Percentiles rank a stretch among this genome's conserved stretches.
Conservation (phyloP, 2,329 filamentous ascomycete genomes). For the Xylariales sp. region DNA sequence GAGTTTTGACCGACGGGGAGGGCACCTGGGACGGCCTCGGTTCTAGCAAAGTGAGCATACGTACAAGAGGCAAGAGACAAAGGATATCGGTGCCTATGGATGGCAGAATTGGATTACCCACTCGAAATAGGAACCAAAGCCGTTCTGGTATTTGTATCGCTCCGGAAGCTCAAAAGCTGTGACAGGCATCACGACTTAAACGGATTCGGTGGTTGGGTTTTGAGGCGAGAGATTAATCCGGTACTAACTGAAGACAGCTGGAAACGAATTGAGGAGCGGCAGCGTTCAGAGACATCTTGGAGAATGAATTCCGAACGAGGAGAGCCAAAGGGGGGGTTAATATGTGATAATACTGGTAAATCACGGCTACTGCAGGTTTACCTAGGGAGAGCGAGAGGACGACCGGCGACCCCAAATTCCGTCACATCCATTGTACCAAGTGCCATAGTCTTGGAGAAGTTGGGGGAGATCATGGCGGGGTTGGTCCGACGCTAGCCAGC, state of each 20-base stretch:
- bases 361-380: slow-evolving; percentile 36
- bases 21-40: slow-evolving; percentile 74
- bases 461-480: slow-evolving; percentile 26
- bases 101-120: slow-evolving; percentile 52
- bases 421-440: slow-evolving; percentile 8
- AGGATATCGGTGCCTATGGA: neutral
- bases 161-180: slow-evolving; percentile 52
- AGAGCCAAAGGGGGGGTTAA: slow-evolving; percentile 5
- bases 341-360: slow-evolving; percentile 18
- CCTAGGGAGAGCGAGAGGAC: slow-evolving; percentile 1
- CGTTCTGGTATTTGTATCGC: slow-evolving; percentile 73
- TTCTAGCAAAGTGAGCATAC: slow-evolving; percentile 33
- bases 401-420: slow-evolving; percentile 22
- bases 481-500: slow-evolving; percentile 34
- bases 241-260: neutral
- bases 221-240: slow-evolving; percentile 9
- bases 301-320: neutral
- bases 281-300: slow-evolving; percentile 10
- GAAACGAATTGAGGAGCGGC: neutral
- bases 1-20: slow-evolving; percentile 76
- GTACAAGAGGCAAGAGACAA: too few relatives aligned
- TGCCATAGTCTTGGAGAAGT: slow-evolving; percentile 9
- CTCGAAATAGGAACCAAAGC: slow-evolving; percentile 77
- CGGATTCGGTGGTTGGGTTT: neutral
- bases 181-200: slow-evolving; percentile 48